phyloP scores from a whole-genome alignment of 495 filamentous ascomycete genomes.

The Evernia prunastri region DNA sequence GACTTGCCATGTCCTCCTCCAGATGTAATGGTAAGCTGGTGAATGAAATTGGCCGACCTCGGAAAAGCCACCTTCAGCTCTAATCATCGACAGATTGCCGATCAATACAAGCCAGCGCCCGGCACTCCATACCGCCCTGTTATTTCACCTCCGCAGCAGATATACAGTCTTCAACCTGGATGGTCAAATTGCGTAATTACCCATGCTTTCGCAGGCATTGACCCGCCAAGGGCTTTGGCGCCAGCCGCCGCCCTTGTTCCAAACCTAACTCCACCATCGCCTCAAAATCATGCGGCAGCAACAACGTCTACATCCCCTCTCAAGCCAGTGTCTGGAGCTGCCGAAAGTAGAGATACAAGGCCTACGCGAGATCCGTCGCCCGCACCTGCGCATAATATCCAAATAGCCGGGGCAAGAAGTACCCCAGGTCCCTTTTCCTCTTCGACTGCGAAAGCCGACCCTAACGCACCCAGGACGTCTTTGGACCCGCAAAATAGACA shows the following conservation, averaged over 20 bases:
- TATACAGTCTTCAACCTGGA: constrained; percentile 5
- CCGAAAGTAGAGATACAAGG: background rate
- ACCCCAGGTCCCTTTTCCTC: background rate
- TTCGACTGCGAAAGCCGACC: background rate
- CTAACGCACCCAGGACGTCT: background rate
- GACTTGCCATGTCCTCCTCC: constrained; percentile 18
- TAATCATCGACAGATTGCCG: constrained; percentile 3
- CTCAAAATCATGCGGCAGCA: background rate
- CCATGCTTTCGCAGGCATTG: constrained; percentile 3
- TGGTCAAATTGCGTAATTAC: constrained; percentile 3
- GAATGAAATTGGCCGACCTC: background rate
- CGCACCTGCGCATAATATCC: background rate
- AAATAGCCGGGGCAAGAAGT: background rate
- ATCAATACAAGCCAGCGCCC: constrained; percentile 12
- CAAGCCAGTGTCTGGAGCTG: background rate
- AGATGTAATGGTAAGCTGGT: constrained; percentile 5
- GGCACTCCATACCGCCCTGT: constrained; percentile 15
- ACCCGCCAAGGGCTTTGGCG: constrained; percentile 6
- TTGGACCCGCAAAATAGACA: background rate
- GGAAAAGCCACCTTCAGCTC: background rate
- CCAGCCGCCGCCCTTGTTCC: background rate
- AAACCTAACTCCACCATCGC: background rate
- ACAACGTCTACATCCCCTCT: background rate
- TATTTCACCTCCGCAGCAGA: background rate
- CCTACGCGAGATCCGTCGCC: background rate